These are phyloP conservation scores for Neofusicoccum sp. DNA, from an alignment of 2,329 filamentous ascomycete genomes.

Conservation along the genomic window DNA sequence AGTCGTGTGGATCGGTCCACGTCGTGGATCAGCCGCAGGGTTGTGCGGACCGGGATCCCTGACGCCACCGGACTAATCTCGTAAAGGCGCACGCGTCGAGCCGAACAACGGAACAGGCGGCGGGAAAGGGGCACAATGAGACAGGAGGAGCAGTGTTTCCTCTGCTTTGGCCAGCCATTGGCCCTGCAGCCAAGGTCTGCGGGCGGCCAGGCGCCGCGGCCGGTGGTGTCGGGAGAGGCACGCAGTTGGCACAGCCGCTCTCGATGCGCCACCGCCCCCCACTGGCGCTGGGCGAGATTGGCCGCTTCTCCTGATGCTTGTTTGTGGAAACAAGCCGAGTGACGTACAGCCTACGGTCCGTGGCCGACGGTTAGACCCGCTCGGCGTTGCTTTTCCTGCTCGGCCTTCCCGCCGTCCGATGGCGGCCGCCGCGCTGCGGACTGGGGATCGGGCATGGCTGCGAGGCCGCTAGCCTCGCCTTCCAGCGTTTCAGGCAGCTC, in stretches of 20 bases:
- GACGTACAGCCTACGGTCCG: conserved; percentile 1
- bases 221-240: conserved; percentile 14
- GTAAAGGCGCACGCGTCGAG: conserved; percentile 8
- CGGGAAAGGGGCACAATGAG: background rate
- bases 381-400: background rate
- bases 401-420: background rate
- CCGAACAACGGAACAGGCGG: background rate
- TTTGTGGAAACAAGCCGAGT: background rate
- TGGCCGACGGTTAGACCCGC: background rate
- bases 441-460: background rate
- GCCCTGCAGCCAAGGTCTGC: background rate
- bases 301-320: conserved; percentile 7
- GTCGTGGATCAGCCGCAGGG: conserved; percentile 16
- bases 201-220: background rate
- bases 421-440: background rate
- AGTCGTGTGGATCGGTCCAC: conserved; percentile 5
- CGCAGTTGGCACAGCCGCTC: conserved; percentile 4
- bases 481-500: background rate
- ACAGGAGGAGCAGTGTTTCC: conserved; percentile 16
- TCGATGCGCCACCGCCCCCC: conserved; percentile 1
- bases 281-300: conserved; percentile 6
- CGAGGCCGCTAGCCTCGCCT: background rate
- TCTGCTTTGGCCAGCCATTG: background rate
- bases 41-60: conserved; percentile 5
- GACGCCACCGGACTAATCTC: conserved; percentile 17